Base-by-base conservation (phyloP, 2,329 filamentous ascomycete species). In the Arthrobotrys megalospora region DNA sequence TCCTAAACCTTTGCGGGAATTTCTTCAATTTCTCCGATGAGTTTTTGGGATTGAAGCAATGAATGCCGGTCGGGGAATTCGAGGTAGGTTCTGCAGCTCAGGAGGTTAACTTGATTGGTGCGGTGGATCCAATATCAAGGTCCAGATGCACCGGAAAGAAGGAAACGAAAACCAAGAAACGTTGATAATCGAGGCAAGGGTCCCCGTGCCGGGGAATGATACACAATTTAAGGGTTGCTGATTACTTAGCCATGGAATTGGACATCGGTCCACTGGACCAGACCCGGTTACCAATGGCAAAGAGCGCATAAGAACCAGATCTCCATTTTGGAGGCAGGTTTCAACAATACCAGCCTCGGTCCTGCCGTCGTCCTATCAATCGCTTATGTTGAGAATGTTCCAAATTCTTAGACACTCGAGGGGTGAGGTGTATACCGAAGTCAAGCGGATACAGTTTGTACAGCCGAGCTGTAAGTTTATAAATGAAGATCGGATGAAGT, bases 331-430 rank as follows among this genome's bases (percentile, higher is more conserved):
- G 32, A 11, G 28, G 32, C 34, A 1, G 14, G 69, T 16, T 38
- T 47, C 48, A 16, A 21, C 48, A 24, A 10, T 28, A 43, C 7
- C 21, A 60, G 36, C 52, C 52, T 53, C 55, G 45, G 55, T 12
- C 60, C 28, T 34, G 21, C 53, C 55, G 55, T 48, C 21, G 53
- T 47, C 75, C 75, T 78, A 78, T 78, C 75, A 78, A 53, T 63
- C 24, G n/a, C 50, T 55, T 67, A 55, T 55, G 67, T 19, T 38
- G 36, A 60, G 19, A 36, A 24, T 78, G 75, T 68, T 68, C 53
- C 62, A 78, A 53, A 78, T 71, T 78, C 67, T 16, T 24, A 78
- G 67, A 77, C 72, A 77, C 48, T 24, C 21, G 10, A 68, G 55
- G 66, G 43, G 48, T 43, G 60, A 70, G 16, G 45, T 71, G 48